Base-by-base conservation (phyloP, 2,329 filamentous ascomycete species). In the Talaromyces sp. region DNA sequence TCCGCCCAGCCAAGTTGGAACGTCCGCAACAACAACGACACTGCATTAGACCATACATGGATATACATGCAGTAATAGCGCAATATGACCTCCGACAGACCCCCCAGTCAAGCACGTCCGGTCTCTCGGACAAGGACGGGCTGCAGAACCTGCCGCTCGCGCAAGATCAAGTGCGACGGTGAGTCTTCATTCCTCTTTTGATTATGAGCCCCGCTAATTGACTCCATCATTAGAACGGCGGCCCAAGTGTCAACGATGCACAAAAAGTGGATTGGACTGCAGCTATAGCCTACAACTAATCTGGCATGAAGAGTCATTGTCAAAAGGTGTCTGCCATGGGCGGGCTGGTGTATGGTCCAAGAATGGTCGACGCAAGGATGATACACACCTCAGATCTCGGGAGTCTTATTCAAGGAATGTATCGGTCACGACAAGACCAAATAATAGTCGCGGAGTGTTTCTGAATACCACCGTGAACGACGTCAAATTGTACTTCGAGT, bases 251-350 rank as follows among this genome's bases (percentile, higher is more conserved):
- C 67, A 61, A 34, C 69, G 69, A n/a, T 74, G 71, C 47, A 34
- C n/a, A 11, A 65, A 38, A 25, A 51, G 47, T 13, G n/a, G 31
- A 4, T 34, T 56, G 25, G 29, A 64, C 17, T 72, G 71, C 58
- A 65, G 58, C 34, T 73, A 73, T 58, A 67, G 68, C 27, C 51
- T 73, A 17, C 68, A 67, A 27, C 47, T 73, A 6, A 69, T 63
- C 10, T 74, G 72, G 71, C 68, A 71, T 22, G 70, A 74, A 59
- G 71, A 74, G 60, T 72, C 69, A 8, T 45, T 72, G 36, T 69
- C 72, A 6, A 68, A 69, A 38, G 71, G 70, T 2, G 51, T 74
- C 2, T 74, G 70, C 45, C 72, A 74, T 69, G 72, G 71, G 22
- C 59, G 71, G 5, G 43, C 49, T 27, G 70, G 71, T 2, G 69